phyloP scores from a whole-genome alignment of 1,284 basidiomycete species.

The Dichomitus squalens region DNA sequence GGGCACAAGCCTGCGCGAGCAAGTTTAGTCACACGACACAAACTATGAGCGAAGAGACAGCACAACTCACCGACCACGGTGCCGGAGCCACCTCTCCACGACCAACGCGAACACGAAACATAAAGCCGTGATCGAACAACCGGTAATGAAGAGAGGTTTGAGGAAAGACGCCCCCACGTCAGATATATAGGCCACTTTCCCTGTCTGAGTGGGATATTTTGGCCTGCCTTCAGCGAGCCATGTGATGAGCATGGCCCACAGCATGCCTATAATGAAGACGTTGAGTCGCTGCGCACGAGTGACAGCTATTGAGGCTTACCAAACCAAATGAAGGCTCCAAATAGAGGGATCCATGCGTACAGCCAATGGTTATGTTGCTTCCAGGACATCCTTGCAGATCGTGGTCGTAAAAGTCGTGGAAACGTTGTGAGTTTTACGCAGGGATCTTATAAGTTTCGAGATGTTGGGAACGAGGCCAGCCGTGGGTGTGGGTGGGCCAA shows the following conservation, averaged over 20 bases:
- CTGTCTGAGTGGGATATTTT: conserved; percentile 51
- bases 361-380: conserved; percentile 51
- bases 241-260: conserved; percentile 68
- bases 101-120: conserved; percentile 61
- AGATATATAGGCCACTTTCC: conserved; percentile 69
- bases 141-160: conserved; percentile 72
- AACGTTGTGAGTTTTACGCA: background rate
- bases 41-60: background rate
- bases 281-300: too few species aligned
- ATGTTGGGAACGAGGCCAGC: too few species aligned
- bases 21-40: background rate
- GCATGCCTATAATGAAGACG: conserved; percentile 42
- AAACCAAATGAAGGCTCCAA: conserved; percentile 66
- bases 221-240: conserved; percentile 58
- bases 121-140: conserved; percentile 60
- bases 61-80: conserved; percentile 54
- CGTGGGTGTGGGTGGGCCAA: too few species aligned
- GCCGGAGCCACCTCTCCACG: conserved; percentile 63
- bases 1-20: conserved; percentile 49
- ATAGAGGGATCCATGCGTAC: conserved; percentile 65
- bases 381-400: conserved; percentile 12
- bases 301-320: conserved; percentile 37
- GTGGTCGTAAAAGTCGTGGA: background rate
- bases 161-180: conserved; percentile 70
- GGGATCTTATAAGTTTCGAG: background rate